Percentiles rank a stretch among this genome's conserved stretches.
phyloP scores from a whole-genome alignment of 2,329 filamentous ascomycete species.

The Pseudogymnoascus sp. region DNA sequence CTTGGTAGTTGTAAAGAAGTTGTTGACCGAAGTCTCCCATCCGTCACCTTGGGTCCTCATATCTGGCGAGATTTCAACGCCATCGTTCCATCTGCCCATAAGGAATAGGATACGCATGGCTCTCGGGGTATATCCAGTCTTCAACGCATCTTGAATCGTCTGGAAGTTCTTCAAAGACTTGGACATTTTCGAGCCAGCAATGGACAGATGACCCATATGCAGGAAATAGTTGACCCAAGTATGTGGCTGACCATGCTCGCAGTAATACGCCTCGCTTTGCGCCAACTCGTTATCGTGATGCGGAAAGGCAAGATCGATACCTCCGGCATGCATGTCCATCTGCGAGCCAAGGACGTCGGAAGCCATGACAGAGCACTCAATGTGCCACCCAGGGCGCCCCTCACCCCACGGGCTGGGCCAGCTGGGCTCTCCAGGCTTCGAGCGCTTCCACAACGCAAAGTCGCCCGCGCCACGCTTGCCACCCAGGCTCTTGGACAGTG shows the following conservation, averaged over 20 bases:
- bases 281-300: constrained; percentile 91
- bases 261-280: constrained; percentile 77
- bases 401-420: constrained; percentile 85
- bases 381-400: constrained; percentile 90
- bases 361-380: constrained; percentile 95
- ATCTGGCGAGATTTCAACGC: constrained; percentile 81
- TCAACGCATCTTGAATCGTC: constrained; percentile 77
- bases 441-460: constrained; percentile 90
- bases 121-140: constrained; percentile 62
- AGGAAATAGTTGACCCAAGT: constrained; percentile 96
- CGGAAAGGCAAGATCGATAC: constrained; percentile 83
- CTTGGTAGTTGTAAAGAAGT: constrained; percentile 51
- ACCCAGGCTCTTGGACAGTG: constrained; percentile 52
- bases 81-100: constrained; percentile 81
- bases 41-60: constrained; percentile 64
- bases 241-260: constrained; percentile 35
- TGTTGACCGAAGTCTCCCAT: constrained; percentile 74
- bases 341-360: constrained; percentile 74
- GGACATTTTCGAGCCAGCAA: constrained; percentile 89
- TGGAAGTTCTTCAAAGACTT: constrained; percentile 95
- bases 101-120: constrained; percentile 80
- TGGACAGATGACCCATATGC: constrained; percentile 88
- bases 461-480: constrained; percentile 71
- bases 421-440: constrained; percentile 82
- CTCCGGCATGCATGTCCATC: constrained; percentile 90